Evolutionary conservation across 208 protist genomes (phyloP).

Genomic region (Crithidia expoeki): DNA sequence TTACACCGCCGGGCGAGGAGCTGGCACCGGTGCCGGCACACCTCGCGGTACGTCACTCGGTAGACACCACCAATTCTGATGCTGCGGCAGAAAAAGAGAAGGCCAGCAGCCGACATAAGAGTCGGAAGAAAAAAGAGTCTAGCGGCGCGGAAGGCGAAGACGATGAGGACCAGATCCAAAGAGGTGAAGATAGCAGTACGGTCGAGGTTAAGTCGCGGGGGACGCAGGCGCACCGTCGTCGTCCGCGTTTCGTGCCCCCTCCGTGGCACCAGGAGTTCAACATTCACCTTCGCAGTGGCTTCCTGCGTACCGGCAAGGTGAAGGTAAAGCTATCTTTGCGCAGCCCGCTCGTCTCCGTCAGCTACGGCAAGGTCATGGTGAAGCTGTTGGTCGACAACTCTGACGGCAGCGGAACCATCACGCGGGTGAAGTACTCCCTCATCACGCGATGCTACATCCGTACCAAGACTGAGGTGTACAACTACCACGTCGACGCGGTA

Average conservation of each 20-base stretch:
- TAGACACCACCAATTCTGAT: neutral
- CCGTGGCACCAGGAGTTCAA: slow-evolving; percentile 40
- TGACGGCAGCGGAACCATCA: slow-evolving; percentile 49
- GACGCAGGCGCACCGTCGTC: slow-evolving; percentile 12
- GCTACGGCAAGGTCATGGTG: slow-evolving; percentile 27
- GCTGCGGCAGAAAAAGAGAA: neutral
- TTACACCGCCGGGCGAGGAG: slow-evolving; percentile 11
- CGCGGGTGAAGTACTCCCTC: slow-evolving; percentile 51
- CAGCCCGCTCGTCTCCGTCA: slow-evolving; percentile 48
- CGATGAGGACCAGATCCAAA: neutral
- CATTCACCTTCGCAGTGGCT: slow-evolving; percentile 39
- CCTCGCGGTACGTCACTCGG: slow-evolving; percentile 13
- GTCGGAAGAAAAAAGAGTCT: neutral
- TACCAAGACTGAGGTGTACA: slow-evolving; percentile 39
- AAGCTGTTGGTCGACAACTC: slow-evolving; percentile 63
- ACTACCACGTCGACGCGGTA: slow-evolving; percentile 21
- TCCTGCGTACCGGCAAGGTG: slow-evolving; percentile 40
- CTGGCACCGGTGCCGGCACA: slow-evolving; percentile 1
- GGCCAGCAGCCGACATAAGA: neutral
- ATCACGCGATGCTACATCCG: slow-evolving; percentile 49
- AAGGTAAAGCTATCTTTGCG: slow-evolving; percentile 47
- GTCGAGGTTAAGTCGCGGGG: slow-evolving; percentile 7
- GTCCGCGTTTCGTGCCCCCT: slow-evolving; percentile 2
- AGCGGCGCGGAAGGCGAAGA: slow-evolving; percentile 5
- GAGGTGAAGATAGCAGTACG: neutral